Percentiles rank a stretch among this genome's conserved stretches.
phyloP scores from a whole-genome alignment of 306 rosid genomes.

The Trichosanthes cucumerina region DNA sequence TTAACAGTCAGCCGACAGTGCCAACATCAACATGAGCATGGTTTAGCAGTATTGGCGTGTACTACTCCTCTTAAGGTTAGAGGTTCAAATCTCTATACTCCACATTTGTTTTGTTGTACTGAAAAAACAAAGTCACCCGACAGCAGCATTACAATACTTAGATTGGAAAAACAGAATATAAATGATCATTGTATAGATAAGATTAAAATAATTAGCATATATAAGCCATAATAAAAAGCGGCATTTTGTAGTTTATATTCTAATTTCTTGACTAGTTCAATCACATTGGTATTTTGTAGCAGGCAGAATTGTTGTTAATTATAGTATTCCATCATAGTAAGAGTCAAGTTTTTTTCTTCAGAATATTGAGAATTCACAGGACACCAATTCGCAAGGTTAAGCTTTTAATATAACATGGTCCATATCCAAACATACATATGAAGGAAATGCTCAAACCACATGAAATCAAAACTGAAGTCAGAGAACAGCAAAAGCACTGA shows the following conservation, averaged over 20 bases:
- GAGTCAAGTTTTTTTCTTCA: not conserved
- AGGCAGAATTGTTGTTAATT: not conserved
- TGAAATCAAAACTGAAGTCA: not conserved
- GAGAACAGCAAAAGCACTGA: conserved; percentile 19
- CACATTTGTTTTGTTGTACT: no score
- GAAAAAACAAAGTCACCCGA: not conserved
- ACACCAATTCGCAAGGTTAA: not conserved
- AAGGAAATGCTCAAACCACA: not conserved
- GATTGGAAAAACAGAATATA: not conserved
- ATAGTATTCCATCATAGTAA: not conserved
- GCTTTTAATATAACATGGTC: not conserved
- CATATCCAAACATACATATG: not conserved
- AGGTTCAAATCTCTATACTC: no score
- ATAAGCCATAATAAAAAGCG: not conserved
- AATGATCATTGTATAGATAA: not conserved
- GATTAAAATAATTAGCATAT: not conserved
- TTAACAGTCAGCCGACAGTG: not conserved
- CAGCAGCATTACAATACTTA: not conserved
- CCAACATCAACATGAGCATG: no score
- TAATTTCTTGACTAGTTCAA: not conserved
- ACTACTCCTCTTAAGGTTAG: no score
- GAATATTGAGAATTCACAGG: not conserved
- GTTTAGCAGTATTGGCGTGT: no score
- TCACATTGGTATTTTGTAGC: not conserved
- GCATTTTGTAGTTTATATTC: not conserved